Conservation (phyloP, 1,284 basidiomycete genomes). For the Porodaedalea pini region DNA sequence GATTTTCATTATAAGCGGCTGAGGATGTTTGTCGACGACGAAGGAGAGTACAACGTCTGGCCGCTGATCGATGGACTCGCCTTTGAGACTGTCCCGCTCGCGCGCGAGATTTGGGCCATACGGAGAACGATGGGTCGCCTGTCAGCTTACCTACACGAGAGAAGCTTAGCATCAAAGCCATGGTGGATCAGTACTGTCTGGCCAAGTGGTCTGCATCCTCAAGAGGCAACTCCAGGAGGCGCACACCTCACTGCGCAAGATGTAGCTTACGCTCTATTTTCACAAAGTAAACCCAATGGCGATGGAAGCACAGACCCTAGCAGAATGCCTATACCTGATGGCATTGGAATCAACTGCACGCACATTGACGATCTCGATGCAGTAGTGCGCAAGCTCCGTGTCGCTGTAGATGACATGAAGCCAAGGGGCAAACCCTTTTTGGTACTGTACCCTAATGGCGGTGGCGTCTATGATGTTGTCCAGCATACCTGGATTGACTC, state of each 20-base stretch:
- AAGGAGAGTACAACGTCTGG: slow-evolving; percentile 49
- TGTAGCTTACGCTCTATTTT: slow-evolving; percentile 36
- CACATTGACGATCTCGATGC: slow-evolving; percentile 35
- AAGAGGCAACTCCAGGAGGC: slow-evolving; percentile 34
- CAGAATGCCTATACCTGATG: slow-evolving; percentile 37
- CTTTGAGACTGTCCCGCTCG: slow-evolving; percentile 77
- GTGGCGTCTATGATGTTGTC: slow-evolving; percentile 50
- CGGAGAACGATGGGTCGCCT: slow-evolving; percentile 53
- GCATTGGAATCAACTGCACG: slow-evolving; percentile 74
- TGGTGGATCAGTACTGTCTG: slow-evolving; percentile 81
- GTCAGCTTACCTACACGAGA: slow-evolving; percentile 26
- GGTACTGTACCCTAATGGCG: slow-evolving; percentile 74
- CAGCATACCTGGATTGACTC: slow-evolving; percentile 44
- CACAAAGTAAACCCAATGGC: neutral
- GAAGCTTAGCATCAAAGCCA: slow-evolving; percentile 41
- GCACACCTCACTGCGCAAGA: slow-evolving; percentile 31
- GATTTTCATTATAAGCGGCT: slow-evolving; percentile 70
- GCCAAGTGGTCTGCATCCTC: slow-evolving; percentile 50
- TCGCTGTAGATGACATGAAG: slow-evolving; percentile 23
- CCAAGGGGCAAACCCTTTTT: slow-evolving; percentile 43
- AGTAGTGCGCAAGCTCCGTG: slow-evolving; percentile 36
- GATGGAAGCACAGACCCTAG: slow-evolving; percentile 7
- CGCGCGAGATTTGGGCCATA: slow-evolving; percentile 64
- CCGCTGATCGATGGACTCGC: slow-evolving; percentile 57
- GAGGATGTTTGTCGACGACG: slow-evolving; percentile 41